Evolutionary conservation across 2,329 filamentous ascomycete species (phyloP), one percentile per base, ranked within the genome.

Genomic region (Sclerotinia sclerotiorum): DNA sequence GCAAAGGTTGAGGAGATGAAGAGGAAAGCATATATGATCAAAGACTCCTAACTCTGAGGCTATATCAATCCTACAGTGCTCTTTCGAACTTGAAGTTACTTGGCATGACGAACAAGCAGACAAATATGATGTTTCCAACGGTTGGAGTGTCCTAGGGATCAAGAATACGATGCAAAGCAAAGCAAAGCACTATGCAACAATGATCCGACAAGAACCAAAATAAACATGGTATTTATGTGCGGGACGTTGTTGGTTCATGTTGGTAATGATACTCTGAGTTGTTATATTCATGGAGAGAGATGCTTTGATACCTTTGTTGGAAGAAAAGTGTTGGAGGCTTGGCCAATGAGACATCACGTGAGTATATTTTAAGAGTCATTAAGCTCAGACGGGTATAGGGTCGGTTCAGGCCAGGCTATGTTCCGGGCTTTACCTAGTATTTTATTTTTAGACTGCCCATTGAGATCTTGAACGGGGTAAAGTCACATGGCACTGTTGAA

Each of bases 271-370:
- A 39, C 8, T 61, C n/a, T 17, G 55, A n/a, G 11, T 61, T 61
- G 57, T 35, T 35, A 15, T n/a, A 15, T 39, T n/a, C 29, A 15
- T 32, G 19, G 32, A 55, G n/a, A 55, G 5, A 35, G 52, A 55
- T 35, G 13, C 44, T 3, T 48, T n/a, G 5, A 21, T 29, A 48
- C 46, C 19, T 13, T 21, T 10, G 39, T 56, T 56, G 54, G 11
- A 19, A 56, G 54, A n/a, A 35, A 10, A 27, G 10, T 44, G 21
- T 3, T 58, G 15, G 55, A n/a, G n/a, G 55, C 55, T 44, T 44
- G n/a, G 35, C 55, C 19, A 57, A 27, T 27, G 35, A 27, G 13
- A 27, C 35, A 44, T 58, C 55, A 58, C 55, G 55, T 58, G 55
- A 58, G 7, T 2, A 24, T n/a, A 17, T 10, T 3, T 42, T 24